phyloP scores from a whole-genome alignment of 495 filamentous ascomycete species.

The Cercophora samala region DNA sequence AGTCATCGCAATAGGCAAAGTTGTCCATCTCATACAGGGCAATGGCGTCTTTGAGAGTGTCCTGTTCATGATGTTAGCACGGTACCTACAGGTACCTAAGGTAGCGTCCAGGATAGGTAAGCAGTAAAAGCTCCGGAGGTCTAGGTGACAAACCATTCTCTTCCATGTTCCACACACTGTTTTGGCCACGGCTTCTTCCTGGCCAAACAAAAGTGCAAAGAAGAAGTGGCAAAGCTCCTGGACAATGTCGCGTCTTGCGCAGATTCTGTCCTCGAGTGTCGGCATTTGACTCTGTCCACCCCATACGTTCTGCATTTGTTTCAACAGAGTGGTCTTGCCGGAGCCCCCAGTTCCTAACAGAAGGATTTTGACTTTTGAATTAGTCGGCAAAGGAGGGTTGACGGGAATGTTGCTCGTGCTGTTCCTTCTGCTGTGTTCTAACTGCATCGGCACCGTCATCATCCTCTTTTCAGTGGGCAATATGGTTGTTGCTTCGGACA shows the following conservation, averaged over 20 bases:
- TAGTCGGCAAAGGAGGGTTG: neutral
- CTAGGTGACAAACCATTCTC: neutral
- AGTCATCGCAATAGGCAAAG: neutral
- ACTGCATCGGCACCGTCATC: neutral
- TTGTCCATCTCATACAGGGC: neutral
- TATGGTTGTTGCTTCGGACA: neutral
- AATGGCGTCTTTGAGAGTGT: neutral
- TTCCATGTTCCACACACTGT: neutral
- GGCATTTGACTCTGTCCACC: neutral
- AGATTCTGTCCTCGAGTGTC: neutral
- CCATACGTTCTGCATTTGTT: neutral
- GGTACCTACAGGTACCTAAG: too few relatives aligned
- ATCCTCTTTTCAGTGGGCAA: neutral
- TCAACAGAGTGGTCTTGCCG: neutral
- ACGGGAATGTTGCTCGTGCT: neutral
- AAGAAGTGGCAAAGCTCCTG: constrained; percentile 5
- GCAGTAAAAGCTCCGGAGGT: too few relatives aligned
- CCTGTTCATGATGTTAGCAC: neutral
- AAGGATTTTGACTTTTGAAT: neutral
- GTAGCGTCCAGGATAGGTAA: too few relatives aligned
- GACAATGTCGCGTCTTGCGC: neutral
- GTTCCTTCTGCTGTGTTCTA: neutral
- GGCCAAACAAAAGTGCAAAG: neutral
- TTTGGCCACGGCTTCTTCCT: neutral
- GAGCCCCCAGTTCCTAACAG: neutral